Conservation (phyloP, 257 asterid species). For the Linaria vulgaris region DNA sequence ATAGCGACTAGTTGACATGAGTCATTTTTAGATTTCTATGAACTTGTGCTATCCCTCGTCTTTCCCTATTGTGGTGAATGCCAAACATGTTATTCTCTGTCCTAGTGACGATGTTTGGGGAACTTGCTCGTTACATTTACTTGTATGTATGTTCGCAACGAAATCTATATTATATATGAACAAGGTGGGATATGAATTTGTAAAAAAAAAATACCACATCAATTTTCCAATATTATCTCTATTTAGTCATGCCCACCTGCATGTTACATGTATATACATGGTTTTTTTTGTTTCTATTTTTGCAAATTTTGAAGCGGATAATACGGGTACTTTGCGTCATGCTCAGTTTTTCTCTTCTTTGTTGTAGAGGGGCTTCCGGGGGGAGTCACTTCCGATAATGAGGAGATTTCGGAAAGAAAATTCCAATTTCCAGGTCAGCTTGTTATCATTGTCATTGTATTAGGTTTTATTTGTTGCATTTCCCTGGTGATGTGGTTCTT, state of each 20-base stretch:
- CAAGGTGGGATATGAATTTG: too few relatives aligned
- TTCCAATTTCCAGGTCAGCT: constrained; percentile 73
- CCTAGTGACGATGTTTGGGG: too few relatives aligned
- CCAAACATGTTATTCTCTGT: too few relatives aligned
- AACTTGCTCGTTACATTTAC: too few relatives aligned
- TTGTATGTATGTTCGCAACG: too few relatives aligned
- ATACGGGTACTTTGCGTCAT: constrained; percentile 1
- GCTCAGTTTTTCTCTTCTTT: constrained; percentile 14
- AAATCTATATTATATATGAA: too few relatives aligned
- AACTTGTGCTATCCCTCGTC: constrained; percentile 14
- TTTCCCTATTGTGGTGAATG: constrained; percentile 11
- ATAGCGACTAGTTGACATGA: constrained; percentile 7
- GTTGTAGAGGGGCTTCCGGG: constrained; percentile 78
- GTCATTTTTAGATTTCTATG: too few relatives aligned
- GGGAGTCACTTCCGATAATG: constrained; percentile 71
- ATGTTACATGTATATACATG: not conserved
- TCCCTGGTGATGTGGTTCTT: constrained; percentile 6
- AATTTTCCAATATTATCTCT: not conserved
- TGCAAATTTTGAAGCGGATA: constrained; percentile 5
- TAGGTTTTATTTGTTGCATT: not conserved
- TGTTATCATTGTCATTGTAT: not conserved
- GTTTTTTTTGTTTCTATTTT: constrained; percentile 1
- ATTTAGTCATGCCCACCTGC: constrained; percentile 6
- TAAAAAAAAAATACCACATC: too few relatives aligned
- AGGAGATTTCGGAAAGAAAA: constrained; percentile 49